Conservation (phyloP, 768 basidiomycete species). For the Leucocoprinus sp. region DNA sequence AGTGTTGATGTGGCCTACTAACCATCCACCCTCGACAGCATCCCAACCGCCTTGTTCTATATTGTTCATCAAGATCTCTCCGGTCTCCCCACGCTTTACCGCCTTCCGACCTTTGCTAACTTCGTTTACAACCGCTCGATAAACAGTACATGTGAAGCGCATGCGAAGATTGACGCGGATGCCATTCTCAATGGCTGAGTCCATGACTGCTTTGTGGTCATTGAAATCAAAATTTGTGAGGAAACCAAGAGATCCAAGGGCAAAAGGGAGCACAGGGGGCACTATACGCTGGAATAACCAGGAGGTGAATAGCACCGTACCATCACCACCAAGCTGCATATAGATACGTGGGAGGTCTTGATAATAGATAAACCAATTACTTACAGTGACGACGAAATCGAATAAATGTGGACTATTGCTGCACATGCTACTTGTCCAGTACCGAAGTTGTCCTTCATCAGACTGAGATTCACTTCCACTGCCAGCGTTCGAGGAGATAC, state of each 20-base stretch:
- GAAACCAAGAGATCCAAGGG: conserved; percentile 94
- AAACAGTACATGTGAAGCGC: conserved; percentile 99
- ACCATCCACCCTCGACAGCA: conserved; percentile 78
- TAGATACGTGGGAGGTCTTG: conserved; percentile 1
- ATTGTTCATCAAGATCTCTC: conserved; percentile 96
- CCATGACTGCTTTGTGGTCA: conserved; percentile 78
- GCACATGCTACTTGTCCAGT: conserved; percentile 98
- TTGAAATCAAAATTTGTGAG: conserved; percentile 94
- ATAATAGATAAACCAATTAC: conserved; percentile 20
- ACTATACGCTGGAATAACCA: conserved; percentile 99
- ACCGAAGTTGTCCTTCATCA: conserved; percentile 88
- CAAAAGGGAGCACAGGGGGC: conserved; percentile 96
- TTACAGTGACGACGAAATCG: conserved; percentile 94
- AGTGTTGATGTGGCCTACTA: conserved; percentile 18
- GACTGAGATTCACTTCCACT: conserved; percentile 28
- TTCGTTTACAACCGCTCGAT: conserved; percentile 78
- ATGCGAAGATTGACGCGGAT: conserved; percentile 97
- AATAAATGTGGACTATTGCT: conserved; percentile 84
- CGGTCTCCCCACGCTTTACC: conserved; percentile 87
- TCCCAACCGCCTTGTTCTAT: conserved; percentile 92
- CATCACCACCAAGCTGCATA: conserved; percentile 88
- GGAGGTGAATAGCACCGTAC: conserved; percentile 96
- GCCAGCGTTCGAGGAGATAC: conserved; percentile 33
- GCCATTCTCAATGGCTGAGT: conserved; percentile 82
- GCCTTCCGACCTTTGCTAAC: conserved; percentile 66